These are phyloP conservation scores for Ophiostoma ips DNA, from an alignment of 2,329 filamentous ascomycete species.

Conservation along the genomic window DNA sequence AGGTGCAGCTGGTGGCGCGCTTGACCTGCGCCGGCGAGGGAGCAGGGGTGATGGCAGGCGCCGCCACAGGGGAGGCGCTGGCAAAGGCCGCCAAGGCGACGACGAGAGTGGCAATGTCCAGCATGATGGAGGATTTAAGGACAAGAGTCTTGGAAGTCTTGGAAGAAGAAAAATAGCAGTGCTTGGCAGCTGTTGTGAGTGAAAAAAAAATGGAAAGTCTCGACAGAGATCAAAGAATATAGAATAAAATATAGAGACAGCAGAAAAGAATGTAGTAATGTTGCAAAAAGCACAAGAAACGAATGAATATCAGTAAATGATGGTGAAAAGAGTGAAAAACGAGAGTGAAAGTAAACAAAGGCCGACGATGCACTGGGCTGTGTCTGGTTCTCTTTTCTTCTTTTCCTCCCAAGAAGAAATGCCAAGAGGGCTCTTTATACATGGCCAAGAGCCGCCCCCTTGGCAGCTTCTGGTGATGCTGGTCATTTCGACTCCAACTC, in stretches of 20 bases:
- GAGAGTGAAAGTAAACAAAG: neutral
- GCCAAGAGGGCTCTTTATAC: neutral
- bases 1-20: constrained; percentile 11
- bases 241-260: too few relatives aligned
- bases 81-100: neutral
- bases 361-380: neutral
- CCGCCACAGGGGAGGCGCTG: neutral
- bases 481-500: too few relatives aligned
- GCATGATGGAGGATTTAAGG: neutral
- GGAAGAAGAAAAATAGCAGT: neutral
- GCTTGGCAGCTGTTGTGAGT: neutral
- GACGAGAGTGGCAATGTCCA: neutral
- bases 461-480: too few relatives aligned
- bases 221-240: neutral
- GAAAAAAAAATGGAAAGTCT: neutral
- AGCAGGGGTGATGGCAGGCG: constrained; percentile 2
- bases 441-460: too few relatives aligned
- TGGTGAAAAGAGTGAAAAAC: neutral
- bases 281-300: neutral
- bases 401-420: neutral
- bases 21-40: neutral
- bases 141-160: neutral
- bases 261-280: too few relatives aligned
- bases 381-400: neutral
- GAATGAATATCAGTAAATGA: neutral